Percentiles rank a stretch among this genome's conserved stretches.
Conservation (phyloP, 768 basidiomycete species). For the Xerocomellus dryophilus region DNA sequence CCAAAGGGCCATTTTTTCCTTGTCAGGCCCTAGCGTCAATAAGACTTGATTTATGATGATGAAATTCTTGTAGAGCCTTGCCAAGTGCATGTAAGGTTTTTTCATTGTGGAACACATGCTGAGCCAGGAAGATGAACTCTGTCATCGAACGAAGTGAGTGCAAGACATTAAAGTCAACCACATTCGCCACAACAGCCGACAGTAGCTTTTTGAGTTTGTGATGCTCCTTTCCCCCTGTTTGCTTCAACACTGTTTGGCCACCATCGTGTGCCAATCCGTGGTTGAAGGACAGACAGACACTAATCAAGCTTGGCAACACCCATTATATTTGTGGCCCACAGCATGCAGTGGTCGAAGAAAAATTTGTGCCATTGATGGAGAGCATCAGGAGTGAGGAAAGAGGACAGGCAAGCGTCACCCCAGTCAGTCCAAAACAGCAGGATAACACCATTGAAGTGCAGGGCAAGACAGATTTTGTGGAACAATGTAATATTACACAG, state of each 20-base stretch:
- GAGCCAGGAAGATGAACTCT: slow-evolving; percentile 39
- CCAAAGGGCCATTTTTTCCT: slow-evolving; percentile 2
- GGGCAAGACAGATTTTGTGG: neutral
- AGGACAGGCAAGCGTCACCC: slow-evolving; percentile 15
- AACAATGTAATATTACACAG: neutral
- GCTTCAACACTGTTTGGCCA: slow-evolving; percentile 6
- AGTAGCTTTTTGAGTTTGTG: slow-evolving; percentile 2
- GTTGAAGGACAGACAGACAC: slow-evolving; percentile 23
- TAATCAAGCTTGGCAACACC: slow-evolving; percentile 25
- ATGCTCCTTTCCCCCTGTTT: neutral
- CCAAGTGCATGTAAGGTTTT: neutral
- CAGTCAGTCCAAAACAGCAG: slow-evolving; percentile 33
- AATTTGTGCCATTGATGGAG: slow-evolving; percentile 30
- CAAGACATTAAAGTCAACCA: slow-evolving; percentile 28
- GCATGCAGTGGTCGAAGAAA: slow-evolving; percentile 20
- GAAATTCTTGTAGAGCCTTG: slow-evolving; percentile 1
- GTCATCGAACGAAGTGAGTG: slow-evolving; percentile 32
- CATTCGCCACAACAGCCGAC: neutral
- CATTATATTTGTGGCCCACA: slow-evolving; percentile 7
- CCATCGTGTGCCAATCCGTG: neutral
- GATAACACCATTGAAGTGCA: neutral
- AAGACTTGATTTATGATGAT: slow-evolving; percentile 2
- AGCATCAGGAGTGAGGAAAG: slow-evolving; percentile 24
- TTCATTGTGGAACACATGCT: slow-evolving; percentile 11
- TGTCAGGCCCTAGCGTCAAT: neutral